phyloP scores from a whole-genome alignment of 306 rosid genomes.

The Cucumis hystrix region DNA sequence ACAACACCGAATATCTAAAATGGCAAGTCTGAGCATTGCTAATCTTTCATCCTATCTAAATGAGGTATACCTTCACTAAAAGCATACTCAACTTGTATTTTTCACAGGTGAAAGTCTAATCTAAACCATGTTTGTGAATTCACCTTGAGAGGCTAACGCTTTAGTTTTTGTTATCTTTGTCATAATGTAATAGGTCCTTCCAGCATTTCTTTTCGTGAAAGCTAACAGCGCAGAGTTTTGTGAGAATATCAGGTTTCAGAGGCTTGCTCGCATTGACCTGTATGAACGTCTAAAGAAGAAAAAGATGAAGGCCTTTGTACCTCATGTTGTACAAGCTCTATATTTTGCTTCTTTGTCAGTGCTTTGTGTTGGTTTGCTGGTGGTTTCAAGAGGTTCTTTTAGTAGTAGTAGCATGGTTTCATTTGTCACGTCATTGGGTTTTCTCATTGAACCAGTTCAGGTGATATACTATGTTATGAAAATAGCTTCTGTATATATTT shows the following conservation, averaged over 20 bases:
- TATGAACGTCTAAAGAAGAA: constrained; percentile 46
- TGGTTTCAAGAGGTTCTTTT: constrained; percentile 50
- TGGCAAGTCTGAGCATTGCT: constrained; percentile 53
- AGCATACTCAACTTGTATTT: neutral
- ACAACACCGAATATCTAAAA: constrained; percentile 52
- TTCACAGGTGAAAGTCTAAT: neutral
- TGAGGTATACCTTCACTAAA: constrained; percentile 38
- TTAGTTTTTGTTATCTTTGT: neutral
- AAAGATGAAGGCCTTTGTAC: constrained; percentile 79
- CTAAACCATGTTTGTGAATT: neutral
- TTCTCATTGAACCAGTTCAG: constrained; percentile 77
- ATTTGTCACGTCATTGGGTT: constrained; percentile 59
- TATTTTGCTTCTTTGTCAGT: constrained; percentile 45
- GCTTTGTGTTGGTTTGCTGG: constrained; percentile 40
- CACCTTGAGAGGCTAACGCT: neutral
- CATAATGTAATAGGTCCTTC: constrained; percentile 42
- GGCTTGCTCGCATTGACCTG: constrained; percentile 50
- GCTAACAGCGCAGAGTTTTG: constrained; percentile 57
- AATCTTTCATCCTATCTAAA: constrained; percentile 74
- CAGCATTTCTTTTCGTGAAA: constrained; percentile 78
- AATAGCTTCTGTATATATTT: neutral
- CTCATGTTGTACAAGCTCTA: constrained; percentile 57
- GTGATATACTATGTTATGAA: constrained; percentile 23
- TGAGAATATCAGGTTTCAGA: constrained; percentile 60
- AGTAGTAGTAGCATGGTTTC: constrained; percentile 45